Base-by-base conservation (phyloP, 2,329 filamentous ascomycete species). In the Phymatotrichopsis omnivora region DNA sequence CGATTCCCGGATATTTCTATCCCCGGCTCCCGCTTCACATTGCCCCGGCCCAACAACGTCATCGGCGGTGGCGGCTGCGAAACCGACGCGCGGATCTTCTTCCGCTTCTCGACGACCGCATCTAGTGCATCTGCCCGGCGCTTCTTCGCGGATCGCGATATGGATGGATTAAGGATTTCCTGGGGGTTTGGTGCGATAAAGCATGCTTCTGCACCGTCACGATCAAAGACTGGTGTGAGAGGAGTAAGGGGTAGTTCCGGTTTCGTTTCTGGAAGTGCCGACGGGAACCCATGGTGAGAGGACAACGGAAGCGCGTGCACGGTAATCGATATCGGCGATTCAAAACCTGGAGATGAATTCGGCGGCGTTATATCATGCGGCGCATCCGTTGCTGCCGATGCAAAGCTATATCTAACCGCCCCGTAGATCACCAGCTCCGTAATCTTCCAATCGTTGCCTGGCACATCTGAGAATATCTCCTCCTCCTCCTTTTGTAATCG, bases 401-500 rank as follows among this genome's bases (percentile, higher is more conserved):
- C 11, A 6, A 42, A 36, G 17, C 32, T 25, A 20, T 53, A 38
- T 2, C 46, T 50, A 16, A 53, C 43, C 20, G 50, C 50, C 24
- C 53, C 55, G 47, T 58, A 50, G 49, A 57, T 45, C 35, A 47
- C 38, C 39, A 53, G 38, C 30, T 57, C 55, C 10, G 51, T 57
- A 27, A 51, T 49, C 33, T 47, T 46, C 55, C 56, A 55, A 11
- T 39, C 39, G 17, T 42, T 49, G n/a, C n/a, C n/a, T n/a, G n/a
- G n/a, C n/a, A n/a, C n/a, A n/a, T n/a, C n/a, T n/a, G n/a, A n/a
- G n/a, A n/a, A n/a, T n/a, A n/a, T n/a, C n/a, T n/a, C n/a, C n/a
- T n/a, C n/a, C n/a, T n/a, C n/a, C n/a, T n/a, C n/a, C n/a, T n/a
- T 20, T 4, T 7, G 4, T 12, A 19, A 12, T 22, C 1, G 39